Evolutionary conservation across 495 filamentous ascomycete species (phyloP).

Genomic region (Xylaria longipes): DNA sequence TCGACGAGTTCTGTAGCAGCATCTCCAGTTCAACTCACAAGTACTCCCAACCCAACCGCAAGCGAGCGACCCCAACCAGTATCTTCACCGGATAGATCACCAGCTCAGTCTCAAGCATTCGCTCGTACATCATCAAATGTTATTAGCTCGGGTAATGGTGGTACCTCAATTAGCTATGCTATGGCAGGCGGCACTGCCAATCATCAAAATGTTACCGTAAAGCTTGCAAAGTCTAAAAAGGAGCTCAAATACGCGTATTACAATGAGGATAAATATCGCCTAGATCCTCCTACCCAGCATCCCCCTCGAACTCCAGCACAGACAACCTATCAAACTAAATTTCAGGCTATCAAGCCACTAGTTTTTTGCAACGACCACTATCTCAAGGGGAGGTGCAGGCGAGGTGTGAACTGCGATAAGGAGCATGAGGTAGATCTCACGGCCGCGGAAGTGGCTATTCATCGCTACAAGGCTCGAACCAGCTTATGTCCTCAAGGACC

Average conservation of each 20-base stretch:
- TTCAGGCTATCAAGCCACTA: slow-evolving; percentile 38
- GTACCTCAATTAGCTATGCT: slow-evolving; percentile 43
- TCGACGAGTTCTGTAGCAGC: slow-evolving; percentile 29
- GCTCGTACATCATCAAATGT: slow-evolving; percentile 33
- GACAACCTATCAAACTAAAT: slow-evolving; percentile 39
- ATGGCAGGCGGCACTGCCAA: slow-evolving; percentile 39
- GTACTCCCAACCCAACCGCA: slow-evolving; percentile 3
- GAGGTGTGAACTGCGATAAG: slow-evolving; percentile 42
- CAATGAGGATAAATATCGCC: slow-evolving; percentile 36
- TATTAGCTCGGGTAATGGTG: slow-evolving; percentile 42
- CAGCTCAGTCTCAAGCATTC: slow-evolving; percentile 28
- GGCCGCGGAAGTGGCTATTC: slow-evolving; percentile 37
- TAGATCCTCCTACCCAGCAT: slow-evolving; percentile 41
- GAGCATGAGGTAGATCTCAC: slow-evolving; percentile 41
- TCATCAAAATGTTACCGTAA: slow-evolving; percentile 42
- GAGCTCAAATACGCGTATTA: slow-evolving; percentile 36
- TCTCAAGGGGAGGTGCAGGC: slow-evolving; percentile 40
- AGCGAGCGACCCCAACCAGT: slow-evolving; percentile 12
- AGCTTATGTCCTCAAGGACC: slow-evolving; percentile 41
- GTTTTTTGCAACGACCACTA: slow-evolving; percentile 44
- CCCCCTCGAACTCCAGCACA: slow-evolving; percentile 40
- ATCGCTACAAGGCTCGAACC: slow-evolving; percentile 43
- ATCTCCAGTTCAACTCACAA: slow-evolving; percentile 33
- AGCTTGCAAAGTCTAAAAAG: slow-evolving; percentile 42
- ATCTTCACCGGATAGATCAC: slow-evolving; percentile 5